phyloP scores from a whole-genome alignment of 179 eudicot genomes.

The Vitellaria paradoxa region DNA sequence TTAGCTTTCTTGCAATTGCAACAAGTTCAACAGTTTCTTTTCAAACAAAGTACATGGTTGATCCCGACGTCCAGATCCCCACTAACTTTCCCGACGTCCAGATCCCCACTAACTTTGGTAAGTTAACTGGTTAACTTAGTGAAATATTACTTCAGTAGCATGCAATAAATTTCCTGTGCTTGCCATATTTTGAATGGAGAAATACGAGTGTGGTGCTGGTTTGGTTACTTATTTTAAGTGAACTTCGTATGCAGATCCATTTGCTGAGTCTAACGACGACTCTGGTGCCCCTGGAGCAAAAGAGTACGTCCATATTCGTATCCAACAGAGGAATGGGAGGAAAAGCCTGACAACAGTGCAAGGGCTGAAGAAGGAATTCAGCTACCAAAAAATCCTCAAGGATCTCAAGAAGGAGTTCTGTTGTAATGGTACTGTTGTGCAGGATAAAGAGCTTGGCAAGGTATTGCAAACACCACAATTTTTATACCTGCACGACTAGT shows the following conservation, averaged over 20 bases:
- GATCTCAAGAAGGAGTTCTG: constrained; percentile 15
- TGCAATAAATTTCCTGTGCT: too few species aligned
- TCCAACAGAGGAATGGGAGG: constrained; percentile 24
- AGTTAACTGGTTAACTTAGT: background rate
- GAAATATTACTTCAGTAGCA: background rate
- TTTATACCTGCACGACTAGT: background rate
- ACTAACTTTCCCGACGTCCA: background rate
- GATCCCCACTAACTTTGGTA: constrained; percentile 23
- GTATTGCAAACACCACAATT: background rate
- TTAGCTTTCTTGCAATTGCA: background rate
- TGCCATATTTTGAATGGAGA: too few species aligned
- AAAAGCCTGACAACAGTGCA: too few species aligned
- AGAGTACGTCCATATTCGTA: constrained; percentile 26
- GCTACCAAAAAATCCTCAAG: too few species aligned
- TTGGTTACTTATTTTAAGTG: background rate
- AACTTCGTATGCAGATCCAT: constrained; percentile 10
- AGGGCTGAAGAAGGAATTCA: too few species aligned
- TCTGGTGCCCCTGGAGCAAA: constrained; percentile 21
- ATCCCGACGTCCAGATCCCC: background rate
- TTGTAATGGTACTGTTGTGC: constrained; percentile 30
- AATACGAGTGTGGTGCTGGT: too few species aligned
- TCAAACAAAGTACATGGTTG: constrained; percentile 36
- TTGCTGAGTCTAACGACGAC: constrained; percentile 25
- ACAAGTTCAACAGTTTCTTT: background rate
- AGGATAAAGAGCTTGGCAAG: constrained; percentile 29